Percentiles rank a stretch among this genome's conserved stretches.
phyloP scores from a whole-genome alignment of 441 rosid species.

The Theobroma grandiflorum region DNA sequence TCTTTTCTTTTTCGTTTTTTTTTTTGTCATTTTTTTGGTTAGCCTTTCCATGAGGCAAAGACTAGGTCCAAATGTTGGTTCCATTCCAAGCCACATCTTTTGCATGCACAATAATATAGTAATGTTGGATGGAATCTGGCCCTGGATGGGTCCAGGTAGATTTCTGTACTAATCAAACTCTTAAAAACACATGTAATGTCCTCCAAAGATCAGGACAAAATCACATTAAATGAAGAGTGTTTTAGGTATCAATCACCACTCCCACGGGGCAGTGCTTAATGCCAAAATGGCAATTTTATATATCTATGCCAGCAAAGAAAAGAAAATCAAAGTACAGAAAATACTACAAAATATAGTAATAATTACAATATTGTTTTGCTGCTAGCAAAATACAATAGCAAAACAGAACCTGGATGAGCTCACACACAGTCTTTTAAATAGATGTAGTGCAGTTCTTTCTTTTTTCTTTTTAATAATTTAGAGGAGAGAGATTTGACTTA shows the following conservation, averaged over 20 bases:
- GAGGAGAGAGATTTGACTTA: background rate
- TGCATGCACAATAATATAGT: background rate
- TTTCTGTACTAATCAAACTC: background rate
- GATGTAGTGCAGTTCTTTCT: background rate
- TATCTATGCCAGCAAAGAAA: background rate
- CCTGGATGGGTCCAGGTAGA: background rate
- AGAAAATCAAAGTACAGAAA: background rate
- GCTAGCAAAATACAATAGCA: conserved; percentile 3
- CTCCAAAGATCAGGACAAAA: conserved; percentile 5
- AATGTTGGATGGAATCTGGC: background rate
- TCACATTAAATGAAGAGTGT: conserved; percentile 4
- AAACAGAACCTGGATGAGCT: background rate
- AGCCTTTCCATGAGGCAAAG: no score
- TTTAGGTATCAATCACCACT: conserved; percentile 1
- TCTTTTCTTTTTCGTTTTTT: background rate
- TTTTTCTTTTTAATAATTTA: background rate
- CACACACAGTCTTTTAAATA: background rate
- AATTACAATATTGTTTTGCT: conserved; percentile 14
- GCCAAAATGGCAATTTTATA: background rate
- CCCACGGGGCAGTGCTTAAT: background rate
- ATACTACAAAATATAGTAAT: background rate
- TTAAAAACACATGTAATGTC: conserved; percentile 18
- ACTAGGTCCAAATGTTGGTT: background rate
- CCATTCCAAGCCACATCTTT: background rate
- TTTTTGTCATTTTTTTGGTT: no score